phyloP scores from a whole-genome alignment of 2,329 filamentous ascomycete genomes.

The Aspergillus novofumigatus region DNA sequence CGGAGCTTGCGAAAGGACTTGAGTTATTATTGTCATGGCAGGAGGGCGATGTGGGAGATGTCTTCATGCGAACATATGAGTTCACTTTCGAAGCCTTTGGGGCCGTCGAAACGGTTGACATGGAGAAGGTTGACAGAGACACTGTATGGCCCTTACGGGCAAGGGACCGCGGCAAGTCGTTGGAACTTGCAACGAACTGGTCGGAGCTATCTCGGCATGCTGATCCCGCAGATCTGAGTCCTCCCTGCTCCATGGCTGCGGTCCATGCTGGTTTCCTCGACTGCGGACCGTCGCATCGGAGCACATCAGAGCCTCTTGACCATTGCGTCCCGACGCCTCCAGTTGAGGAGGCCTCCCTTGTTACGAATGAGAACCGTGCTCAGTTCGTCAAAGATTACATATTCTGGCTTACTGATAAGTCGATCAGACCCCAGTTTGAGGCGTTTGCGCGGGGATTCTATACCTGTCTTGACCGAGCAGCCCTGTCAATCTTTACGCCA shows the following conservation, averaged over 20 bases:
- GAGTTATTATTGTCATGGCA: conserved; percentile 71
- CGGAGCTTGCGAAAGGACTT: conserved; percentile 70
- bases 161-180: background rate
- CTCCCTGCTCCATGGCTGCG: conserved; percentile 20
- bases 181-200: conserved; percentile 16
- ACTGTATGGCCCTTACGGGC: conserved; percentile 30
- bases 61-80: conserved; percentile 81
- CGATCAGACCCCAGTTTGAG: conserved; percentile 69
- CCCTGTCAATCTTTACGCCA: conserved; percentile 68
- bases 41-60: conserved; percentile 73
- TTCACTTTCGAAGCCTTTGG: conserved; percentile 67
- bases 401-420: conserved; percentile 73
- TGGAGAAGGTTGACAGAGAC: conserved; percentile 43
- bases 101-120: conserved; percentile 50
- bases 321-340: conserved; percentile 25
- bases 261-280: conserved; percentile 12
- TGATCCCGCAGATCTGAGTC: conserved; percentile 15
- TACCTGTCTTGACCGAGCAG: conserved; percentile 65
- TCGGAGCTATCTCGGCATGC: conserved; percentile 19
- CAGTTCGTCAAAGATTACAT: conserved; percentile 83
- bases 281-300: conserved; percentile 9
- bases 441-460: conserved; percentile 81
- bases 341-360: conserved; percentile 59
- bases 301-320: conserved; percentile 19
- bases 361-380: conserved; percentile 74